phyloP scores from a whole-genome alignment of 2,329 filamentous ascomycete species.

The Microascus cirrosus region DNA sequence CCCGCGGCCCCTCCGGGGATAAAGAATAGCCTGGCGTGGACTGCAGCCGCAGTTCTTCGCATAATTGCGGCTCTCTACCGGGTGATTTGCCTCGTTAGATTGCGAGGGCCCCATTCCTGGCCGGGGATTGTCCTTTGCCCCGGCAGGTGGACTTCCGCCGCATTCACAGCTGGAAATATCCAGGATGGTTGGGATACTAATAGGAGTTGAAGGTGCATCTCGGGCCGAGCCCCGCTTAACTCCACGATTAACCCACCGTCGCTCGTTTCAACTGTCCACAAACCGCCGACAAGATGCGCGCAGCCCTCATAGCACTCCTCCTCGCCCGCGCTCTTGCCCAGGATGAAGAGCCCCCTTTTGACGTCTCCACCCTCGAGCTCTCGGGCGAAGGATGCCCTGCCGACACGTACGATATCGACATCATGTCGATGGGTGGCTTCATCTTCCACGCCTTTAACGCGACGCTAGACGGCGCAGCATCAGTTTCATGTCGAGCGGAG shows the following conservation, averaged over 20 bases:
- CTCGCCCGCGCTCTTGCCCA: not conserved
- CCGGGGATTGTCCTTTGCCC: not conserved
- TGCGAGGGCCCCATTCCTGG: not conserved
- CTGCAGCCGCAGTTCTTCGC: not conserved
- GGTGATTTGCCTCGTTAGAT: not conserved
- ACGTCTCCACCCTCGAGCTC: not conserved
- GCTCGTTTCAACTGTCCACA: not conserved
- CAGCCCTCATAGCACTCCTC: not conserved
- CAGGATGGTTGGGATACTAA: not conserved
- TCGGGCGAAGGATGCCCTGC: not conserved
- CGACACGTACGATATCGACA: not conserved
- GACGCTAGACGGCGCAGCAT: not conserved
- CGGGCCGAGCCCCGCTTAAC: not conserved
- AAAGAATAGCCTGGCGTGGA: not conserved
- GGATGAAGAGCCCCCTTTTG: not conserved
- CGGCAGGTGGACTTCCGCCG: not conserved
- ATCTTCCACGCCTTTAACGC: slow-evolving; percentile 1
- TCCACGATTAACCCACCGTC: not conserved
- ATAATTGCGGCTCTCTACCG: not conserved
- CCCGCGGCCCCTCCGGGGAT: not conserved
- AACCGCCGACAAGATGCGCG: not conserved
- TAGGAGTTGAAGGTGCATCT: not conserved
- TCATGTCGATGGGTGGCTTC: not conserved
- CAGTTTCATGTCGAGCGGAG: not conserved
- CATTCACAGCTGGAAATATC: not conserved